Conservation (phyloP, 1,284 basidiomycete genomes). For the Leccinum fallax region DNA sequence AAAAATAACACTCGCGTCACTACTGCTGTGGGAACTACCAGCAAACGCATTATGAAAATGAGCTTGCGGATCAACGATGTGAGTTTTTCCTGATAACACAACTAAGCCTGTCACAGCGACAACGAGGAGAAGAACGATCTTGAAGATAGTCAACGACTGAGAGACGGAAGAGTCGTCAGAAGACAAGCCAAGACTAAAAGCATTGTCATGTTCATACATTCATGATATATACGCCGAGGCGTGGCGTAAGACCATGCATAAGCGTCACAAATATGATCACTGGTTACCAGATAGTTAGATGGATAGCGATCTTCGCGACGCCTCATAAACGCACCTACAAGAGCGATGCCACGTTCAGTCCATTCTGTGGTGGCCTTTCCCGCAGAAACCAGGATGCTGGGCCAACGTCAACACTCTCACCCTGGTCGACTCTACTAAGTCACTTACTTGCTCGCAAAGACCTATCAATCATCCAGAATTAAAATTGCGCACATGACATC, state of each 20-base stretch:
- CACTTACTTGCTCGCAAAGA: constrained; percentile 44
- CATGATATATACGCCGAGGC: constrained; percentile 48
- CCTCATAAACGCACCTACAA: constrained; percentile 44
- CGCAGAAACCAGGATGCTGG: constrained; percentile 52
- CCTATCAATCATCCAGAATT: constrained; percentile 14
- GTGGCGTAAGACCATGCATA: constrained; percentile 50
- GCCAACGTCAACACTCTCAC: background rate
- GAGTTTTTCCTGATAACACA: constrained; percentile 51
- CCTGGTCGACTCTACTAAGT: fast-evolving
- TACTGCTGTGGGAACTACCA: constrained; percentile 48
- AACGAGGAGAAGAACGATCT: constrained; percentile 31
- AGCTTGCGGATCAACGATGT: constrained; percentile 42
- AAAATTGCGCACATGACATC: background rate
- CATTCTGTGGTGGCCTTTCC: constrained; percentile 46
- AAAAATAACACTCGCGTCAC: constrained; percentile 37
- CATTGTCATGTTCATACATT: constrained; percentile 39
- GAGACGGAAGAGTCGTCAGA: constrained; percentile 2
- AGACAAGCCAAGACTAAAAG: background rate
- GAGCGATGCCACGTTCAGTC: constrained; percentile 57
- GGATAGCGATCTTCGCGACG: background rate
- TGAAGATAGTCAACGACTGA: constrained; percentile 26
- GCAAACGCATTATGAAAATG: constrained; percentile 53
- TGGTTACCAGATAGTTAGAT: constrained; percentile 13
- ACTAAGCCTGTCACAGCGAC: constrained; percentile 44
- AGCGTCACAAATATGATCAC: constrained; percentile 48